Evolutionary conservation across 805 yeast species (phyloP).

Genomic region (Ogataea methylovora): DNA sequence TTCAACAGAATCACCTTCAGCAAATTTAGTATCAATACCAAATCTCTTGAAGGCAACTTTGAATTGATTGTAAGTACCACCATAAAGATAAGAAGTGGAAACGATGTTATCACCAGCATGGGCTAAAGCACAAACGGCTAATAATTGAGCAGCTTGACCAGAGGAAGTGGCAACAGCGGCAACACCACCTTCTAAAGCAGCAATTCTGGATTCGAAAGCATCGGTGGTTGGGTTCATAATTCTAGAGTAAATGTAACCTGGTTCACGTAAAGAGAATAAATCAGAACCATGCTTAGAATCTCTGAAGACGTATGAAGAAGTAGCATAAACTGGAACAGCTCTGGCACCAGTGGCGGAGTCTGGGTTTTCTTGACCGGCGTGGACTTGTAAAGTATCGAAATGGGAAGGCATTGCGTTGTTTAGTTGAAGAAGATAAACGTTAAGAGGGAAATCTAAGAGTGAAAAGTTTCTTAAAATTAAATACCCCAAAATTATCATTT

Average conservation of each 20-base stretch:
- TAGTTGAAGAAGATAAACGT: background rate
- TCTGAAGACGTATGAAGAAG: constrained; percentile 82
- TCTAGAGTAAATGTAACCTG: constrained; percentile 85
- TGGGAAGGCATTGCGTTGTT: constrained; percentile 14
- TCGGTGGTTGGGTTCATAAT: constrained; percentile 90
- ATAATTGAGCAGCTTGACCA: constrained; percentile 95
- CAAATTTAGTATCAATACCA: constrained; percentile 82
- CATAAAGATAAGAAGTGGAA: constrained; percentile 81
- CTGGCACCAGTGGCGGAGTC: constrained; percentile 59
- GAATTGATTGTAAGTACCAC: constrained; percentile 95
- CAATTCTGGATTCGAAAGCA: constrained; percentile 85
- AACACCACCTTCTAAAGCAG: constrained; percentile 88
- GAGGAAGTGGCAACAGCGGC: constrained; percentile 87
- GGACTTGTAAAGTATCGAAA: constrained; percentile 88
- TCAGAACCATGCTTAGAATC: constrained; percentile 91
- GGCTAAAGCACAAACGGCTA: constrained; percentile 78
- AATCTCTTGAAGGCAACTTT: constrained; percentile 85
- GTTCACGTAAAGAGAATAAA: constrained; percentile 74
- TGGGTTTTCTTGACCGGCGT: constrained; percentile 84
- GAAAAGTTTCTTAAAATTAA: no score
- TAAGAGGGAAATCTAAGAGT: no score
- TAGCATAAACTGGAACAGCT: constrained; percentile 91
- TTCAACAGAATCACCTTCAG: constrained; percentile 67
- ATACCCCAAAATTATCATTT: no score
- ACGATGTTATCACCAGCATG: constrained; percentile 86